Base-by-base conservation (phyloP, 345 rosid genomes). In the Gossypium rotundifolium region DNA sequence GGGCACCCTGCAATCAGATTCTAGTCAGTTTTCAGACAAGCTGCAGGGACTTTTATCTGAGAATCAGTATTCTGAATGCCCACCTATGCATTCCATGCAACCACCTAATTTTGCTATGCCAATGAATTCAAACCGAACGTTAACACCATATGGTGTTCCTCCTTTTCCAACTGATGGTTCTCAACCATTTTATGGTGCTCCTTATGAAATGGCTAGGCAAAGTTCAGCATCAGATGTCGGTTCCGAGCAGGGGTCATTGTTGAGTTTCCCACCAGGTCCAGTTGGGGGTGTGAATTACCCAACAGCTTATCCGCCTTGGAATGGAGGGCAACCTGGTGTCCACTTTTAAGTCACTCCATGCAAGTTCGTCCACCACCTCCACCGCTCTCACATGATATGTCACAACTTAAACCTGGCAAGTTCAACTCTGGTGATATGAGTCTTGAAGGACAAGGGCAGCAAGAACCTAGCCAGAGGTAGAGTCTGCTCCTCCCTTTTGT, bases 261-360 rank as follows among this genome's bases (percentile, higher is more conserved):
- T 87, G 73, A 94, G 97, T 68, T 91, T 85, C 77, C 93, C 88
- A 53, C 87, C 92, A 66, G 78, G 89, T 27, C 86, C 90, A 58
- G 62, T 83, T 44, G 84, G 82, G 72, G 84, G 84, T 59, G 42
- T 78, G 64, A 91, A 87, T 73, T 89, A 84, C 77, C 80, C 83
- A 48, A 78, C 81, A 46, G 72, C 80, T 57, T 93, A 84, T 85
- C 91, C 81, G 73, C 81, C 89, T 5, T 93, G 99, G 97, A 93
- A 85, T 68, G 53, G 79, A 0, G 92, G 88, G 65, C 83, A 87
- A 64, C 65, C 80, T 23, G 79, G 80, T 55, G 66, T 45, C 53
- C 74, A 38, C 79, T 81, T 72, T 53, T 87, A 81, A 70, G 77
- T 75, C 71, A 78, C 77, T 4, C 70, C 22, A 64, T 76, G 86